These are phyloP conservation scores for Globisporangium sylvaticum DNA, from an alignment of 352 stramenopile species.

Conservation along the genomic window DNA sequence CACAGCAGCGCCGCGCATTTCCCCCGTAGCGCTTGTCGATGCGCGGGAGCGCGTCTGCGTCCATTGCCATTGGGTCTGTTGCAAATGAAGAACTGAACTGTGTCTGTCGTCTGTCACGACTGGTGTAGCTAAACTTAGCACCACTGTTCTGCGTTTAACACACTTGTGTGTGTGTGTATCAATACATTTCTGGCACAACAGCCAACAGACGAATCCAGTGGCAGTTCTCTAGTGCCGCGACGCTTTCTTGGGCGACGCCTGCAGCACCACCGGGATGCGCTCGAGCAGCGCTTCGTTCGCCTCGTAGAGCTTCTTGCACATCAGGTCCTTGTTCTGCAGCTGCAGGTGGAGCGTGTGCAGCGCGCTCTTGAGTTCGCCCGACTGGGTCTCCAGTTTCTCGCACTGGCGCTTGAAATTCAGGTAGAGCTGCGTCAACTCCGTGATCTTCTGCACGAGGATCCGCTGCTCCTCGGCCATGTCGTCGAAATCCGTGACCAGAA, in stretches of 20 bases:
- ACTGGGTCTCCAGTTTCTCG: constrained; percentile 32
- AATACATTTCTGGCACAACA: not conserved
- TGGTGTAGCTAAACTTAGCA: not conserved
- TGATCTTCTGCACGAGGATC: constrained; percentile 55
- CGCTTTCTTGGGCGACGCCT: constrained; percentile 1
- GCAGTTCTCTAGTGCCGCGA: not conserved
- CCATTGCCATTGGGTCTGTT: not conserved
- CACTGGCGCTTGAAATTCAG: constrained; percentile 55
- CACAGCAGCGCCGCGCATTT: constrained; percentile 7
- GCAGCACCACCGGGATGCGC: constrained; percentile 25
- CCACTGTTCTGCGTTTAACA: not conserved
- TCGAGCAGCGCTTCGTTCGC: constrained; percentile 59
- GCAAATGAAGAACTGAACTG: not conserved
- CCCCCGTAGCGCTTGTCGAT: constrained; percentile 13
- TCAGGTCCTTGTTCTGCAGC: constrained; percentile 41
- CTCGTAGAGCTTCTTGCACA: constrained; percentile 61
- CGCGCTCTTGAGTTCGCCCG: constrained; percentile 25
- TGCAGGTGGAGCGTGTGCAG: constrained; percentile 36
- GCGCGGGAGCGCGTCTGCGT: constrained; percentile 5
- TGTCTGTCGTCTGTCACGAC: not conserved
- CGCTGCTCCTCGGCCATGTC: constrained; percentile 50
- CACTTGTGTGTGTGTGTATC: not conserved
- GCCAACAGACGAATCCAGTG: not conserved
- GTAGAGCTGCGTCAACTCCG: constrained; percentile 54
- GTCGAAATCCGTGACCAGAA: constrained; percentile 53